Percentiles rank a stretch among this genome's conserved stretches.
Conservation (phyloP, 768 basidiomycete species). For the Boletus vermiculosoides region DNA sequence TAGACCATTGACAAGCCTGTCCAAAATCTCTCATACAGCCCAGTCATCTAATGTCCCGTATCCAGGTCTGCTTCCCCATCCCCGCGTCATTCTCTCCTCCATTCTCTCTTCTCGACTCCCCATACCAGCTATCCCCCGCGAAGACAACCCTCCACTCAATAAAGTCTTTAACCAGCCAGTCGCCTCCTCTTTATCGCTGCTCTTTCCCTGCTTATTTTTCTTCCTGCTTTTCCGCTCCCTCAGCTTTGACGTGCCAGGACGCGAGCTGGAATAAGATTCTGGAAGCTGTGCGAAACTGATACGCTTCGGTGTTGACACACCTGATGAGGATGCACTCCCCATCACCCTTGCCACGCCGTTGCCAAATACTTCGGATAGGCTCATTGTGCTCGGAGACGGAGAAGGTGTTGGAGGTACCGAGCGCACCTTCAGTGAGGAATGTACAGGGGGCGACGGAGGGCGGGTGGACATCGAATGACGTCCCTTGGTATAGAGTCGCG, state of each 20-base stretch:
- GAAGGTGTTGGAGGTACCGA: conserved; percentile 37
- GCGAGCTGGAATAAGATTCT: conserved; percentile 54
- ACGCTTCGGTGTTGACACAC: conserved; percentile 63
- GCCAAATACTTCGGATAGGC: conserved; percentile 29
- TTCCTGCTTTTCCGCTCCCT: conserved; percentile 32
- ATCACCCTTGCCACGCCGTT: conserved; percentile 30
- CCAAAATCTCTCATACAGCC: conserved; percentile 39
- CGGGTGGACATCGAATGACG: conserved; percentile 61
- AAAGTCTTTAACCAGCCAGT: conserved; percentile 27
- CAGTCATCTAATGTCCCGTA: conserved; percentile 53
- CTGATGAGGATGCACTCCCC: conserved; percentile 47
- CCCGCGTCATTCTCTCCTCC: conserved; percentile 52
- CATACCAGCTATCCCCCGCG: conserved; percentile 20
- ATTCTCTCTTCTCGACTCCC: conserved; percentile 44
- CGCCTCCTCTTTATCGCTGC: conserved; percentile 28
- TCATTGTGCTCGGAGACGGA: conserved; percentile 34
- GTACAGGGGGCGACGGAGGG: conserved; percentile 57
- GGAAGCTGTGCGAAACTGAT: conserved; percentile 78
- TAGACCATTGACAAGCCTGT: neutral
- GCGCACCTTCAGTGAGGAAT: conserved; percentile 44
- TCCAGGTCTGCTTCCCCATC: conserved; percentile 45
- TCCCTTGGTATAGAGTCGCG: conserved; percentile 68
- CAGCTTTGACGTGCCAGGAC: conserved; percentile 35
- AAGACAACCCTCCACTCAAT: conserved; percentile 21
- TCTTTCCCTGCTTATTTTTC: conserved; percentile 36